Conservation (phyloP, 805 yeast species). For the Millerago galiae region DNA sequence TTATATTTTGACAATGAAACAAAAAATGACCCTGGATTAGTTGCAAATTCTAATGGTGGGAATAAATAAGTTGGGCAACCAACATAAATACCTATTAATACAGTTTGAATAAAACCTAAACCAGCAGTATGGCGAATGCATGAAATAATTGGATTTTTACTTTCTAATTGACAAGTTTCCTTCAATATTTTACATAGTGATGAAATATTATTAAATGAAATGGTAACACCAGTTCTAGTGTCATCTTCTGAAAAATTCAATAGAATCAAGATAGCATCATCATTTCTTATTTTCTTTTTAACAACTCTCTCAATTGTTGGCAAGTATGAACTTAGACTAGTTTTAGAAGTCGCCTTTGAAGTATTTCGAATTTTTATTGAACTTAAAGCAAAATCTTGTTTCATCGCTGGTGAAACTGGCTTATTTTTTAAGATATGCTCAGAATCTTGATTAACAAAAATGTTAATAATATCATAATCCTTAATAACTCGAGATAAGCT, state of each 20-base stretch:
- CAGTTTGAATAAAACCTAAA: conserved; percentile 83
- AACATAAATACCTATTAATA: conserved; percentile 72
- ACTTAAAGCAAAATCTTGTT: conserved; percentile 31
- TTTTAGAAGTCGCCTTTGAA: conserved; percentile 40
- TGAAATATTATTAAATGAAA: conserved; percentile 56
- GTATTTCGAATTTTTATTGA: conserved; percentile 62
- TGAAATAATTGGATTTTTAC: conserved; percentile 69
- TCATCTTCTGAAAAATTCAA: conserved; percentile 69
- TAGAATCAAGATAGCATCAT: conserved; percentile 55
- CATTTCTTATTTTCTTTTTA: conserved; percentile 10
- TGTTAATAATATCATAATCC: conserved; percentile 63
- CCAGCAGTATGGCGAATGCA: conserved; percentile 83
- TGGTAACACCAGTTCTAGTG: conserved; percentile 45
- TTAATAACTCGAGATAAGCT: conserved; percentile 59
- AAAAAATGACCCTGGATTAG: conserved; percentile 67
- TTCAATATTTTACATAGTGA: conserved; percentile 83
- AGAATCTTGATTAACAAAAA: conserved; percentile 73
- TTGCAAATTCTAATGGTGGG: conserved; percentile 70
- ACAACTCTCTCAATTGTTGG: conserved; percentile 13
- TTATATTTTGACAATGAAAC: conserved; percentile 65
- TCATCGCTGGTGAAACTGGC: conserved; percentile 52
- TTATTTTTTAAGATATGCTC: conserved; percentile 66
- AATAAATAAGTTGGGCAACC: conserved; percentile 83
- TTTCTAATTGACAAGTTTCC: conserved; percentile 81
- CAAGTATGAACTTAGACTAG: conserved; percentile 15